phyloP scores from a whole-genome alignment of 2,329 filamentous ascomycete genomes.

The Fusarium ambrosium region DNA sequence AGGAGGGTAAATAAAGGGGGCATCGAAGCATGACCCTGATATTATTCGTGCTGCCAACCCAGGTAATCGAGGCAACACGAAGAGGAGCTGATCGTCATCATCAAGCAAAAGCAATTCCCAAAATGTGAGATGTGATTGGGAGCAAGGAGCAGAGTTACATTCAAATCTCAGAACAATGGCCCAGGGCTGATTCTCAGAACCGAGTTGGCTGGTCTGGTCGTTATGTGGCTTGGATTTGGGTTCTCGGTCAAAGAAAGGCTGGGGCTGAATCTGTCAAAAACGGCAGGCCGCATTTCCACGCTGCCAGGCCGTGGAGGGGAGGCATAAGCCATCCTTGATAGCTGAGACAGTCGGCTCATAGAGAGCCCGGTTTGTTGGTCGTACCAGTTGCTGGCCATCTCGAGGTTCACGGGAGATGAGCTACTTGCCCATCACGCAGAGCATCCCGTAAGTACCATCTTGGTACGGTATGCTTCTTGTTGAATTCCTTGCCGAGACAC shows the following conservation, averaged over 20 bases:
- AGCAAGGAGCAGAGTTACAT: constrained; percentile 24
- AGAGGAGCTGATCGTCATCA: constrained; percentile 22
- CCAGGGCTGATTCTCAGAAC: constrained; percentile 9
- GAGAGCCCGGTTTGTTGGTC: not conserved
- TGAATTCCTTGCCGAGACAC: constrained; percentile 7
- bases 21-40: not conserved
- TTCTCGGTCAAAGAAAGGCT: constrained; percentile 25
- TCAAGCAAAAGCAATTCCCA: constrained; percentile 27
- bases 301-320: not conserved
- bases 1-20: constrained; percentile 4
- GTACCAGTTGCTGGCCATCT: not conserved
- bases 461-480: not conserved
- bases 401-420: constrained; percentile 5
- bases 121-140: constrained; percentile 17
- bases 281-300: constrained; percentile 22
- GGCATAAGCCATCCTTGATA: not conserved
- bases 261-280: constrained; percentile 28
- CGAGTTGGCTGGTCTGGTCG: constrained; percentile 28
- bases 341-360: not conserved
- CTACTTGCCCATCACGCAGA: not conserved
- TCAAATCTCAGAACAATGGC: constrained; percentile 30
- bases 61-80: constrained; percentile 8
- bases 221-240: constrained; percentile 44
- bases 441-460: not conserved
- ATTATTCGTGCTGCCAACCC: constrained; percentile 9